Base-by-base conservation (phyloP, 805 yeast genomes). In the Tetrapisispora phaffii region DNA sequence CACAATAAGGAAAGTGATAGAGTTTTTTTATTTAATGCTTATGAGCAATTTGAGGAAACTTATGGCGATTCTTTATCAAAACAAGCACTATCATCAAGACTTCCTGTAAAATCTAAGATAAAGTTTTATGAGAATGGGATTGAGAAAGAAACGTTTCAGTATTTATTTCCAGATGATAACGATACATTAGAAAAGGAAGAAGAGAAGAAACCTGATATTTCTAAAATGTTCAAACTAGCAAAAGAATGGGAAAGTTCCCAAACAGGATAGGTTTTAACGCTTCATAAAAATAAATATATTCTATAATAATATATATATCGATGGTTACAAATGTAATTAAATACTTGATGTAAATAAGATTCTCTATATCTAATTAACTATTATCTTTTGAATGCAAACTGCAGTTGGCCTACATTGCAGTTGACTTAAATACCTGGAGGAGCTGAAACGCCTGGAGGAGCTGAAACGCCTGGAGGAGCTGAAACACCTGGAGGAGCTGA, bases 141-240 rank as follows among this genome's bases (percentile, higher is more conserved):
- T 2, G 74, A 74, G 45, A 72, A 74, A 47, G 86, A 80, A 53
- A 70, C 70, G 50, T 55, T 69, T 42, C 88, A 79, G 45, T 82
- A 79, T 59, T 63, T 74, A 4, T 86, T 83, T 54, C 85, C 89
- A 1, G 85, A 81, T 38, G 85, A 80, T 51, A 20, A 38, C 12
- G 43, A 51, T 51, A 36, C 19, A 46, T 3, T 3, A 13, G 13
- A 24, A 7, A 21, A 24, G 5, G 24, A 21, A 23, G 9, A 24
- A 2, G 8, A 24, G 13, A 12, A 17, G 15, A 53, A 54, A 50
- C 52, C 57, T 4, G 51, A 53, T 23, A 51, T 50, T 12, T 53
- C 62, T 15, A 70, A 65, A 41, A 63, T 76, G 36, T 52, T 74
- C 42, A 72, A 67, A 22, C 67, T 73, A 52, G 80, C 80, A 0